Conservation (phyloP, 768 basidiomycete species). For the Xanthoconium stramineum region DNA sequence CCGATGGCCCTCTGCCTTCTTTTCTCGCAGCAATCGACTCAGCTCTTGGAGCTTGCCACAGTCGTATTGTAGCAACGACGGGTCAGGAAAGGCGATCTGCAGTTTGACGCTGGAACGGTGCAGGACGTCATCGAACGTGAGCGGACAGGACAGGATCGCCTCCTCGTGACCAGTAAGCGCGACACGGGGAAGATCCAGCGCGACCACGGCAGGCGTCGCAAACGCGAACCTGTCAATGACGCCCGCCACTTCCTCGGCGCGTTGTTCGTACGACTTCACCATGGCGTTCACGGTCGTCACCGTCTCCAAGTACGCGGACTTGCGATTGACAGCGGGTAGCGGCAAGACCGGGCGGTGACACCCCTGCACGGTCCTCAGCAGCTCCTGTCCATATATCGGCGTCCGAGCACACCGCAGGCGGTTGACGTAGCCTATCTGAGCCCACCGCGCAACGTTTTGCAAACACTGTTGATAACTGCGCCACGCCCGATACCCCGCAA, state of each 20-base stretch:
- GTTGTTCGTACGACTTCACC: constrained; percentile 62
- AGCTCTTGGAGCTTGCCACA: constrained; percentile 93
- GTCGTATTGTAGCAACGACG: constrained; percentile 87
- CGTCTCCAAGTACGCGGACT: constrained; percentile 41
- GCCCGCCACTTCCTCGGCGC: constrained; percentile 51
- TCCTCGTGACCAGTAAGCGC: constrained; percentile 47
- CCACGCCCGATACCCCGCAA: constrained; percentile 65
- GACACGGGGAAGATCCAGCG: constrained; percentile 65
- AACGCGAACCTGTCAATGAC: constrained; percentile 73
- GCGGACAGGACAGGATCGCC: constrained; percentile 29
- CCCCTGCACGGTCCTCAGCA: constrained; percentile 37
- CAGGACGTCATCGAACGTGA: constrained; percentile 61
- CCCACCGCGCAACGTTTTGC: constrained; percentile 57
- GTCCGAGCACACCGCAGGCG: constrained; percentile 55
- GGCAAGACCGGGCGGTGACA: constrained; percentile 53
- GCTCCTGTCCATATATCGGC: constrained; percentile 46
- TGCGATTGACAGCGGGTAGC: constrained; percentile 39
- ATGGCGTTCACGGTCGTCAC: constrained; percentile 40
- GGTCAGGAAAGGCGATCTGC: constrained; percentile 91
- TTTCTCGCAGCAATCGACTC: constrained; percentile 72
- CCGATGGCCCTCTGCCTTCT: constrained; percentile 85
- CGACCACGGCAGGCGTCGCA: constrained; percentile 74
- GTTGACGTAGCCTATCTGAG: constrained; percentile 73
- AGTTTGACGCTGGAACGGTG: constrained; percentile 78
- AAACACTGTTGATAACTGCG: constrained; percentile 46